Base-by-base conservation (phyloP, 768 basidiomycete species). In the Amanita molliuscula region DNA sequence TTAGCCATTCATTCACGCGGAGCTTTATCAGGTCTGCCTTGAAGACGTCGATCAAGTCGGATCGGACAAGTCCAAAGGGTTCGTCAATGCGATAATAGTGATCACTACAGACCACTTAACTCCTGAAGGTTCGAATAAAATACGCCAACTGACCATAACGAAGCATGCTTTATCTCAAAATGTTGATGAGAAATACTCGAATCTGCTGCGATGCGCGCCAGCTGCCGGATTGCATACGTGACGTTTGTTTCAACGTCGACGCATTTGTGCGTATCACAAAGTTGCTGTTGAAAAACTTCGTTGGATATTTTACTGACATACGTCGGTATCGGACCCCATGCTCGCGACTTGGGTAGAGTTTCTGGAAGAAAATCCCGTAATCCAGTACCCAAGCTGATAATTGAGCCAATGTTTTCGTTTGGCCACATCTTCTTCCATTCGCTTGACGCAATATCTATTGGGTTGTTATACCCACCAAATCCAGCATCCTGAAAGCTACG, bases 401-500 rank as follows among this genome's bases (percentile, higher is more conserved):
- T 31, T 6, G 50, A 18, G 6, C 51, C 50, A 18, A 50, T 37
- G 13, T 50, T 47, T 28, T 50, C 55, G n/a, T 48, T 54, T 8
- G 58, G 56, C 60, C 60, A 61, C 11, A 59, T 20, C 3, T 43
- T 23, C 29, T 51, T 35, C 4, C 16, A 34, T 50, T 61, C 63
- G n/a, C 45, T 38, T 6, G 29, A 25, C 6, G 57, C 51, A 10
- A 61, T 47, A 11, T 52, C 54, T 11, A 55, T 46, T 1, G 61
- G 61, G 35, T 58, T 61, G 37, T 59, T 60, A 45, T 58, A 64
- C 1, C 61, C 63, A 21, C 58, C 55, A 44, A 59, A 58, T 2
- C 57, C 59, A 1, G 61, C 48, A 44, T 62, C 63, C 2, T 54
- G 54, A 47, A 58, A 64, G 7, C 26, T 31, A 42, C 54, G 51